A percentile compares a stretch with the other conserved stretches of the same genome.
Conservation (phyloP, 805 yeast genomes). For the Pichia californica region DNA sequence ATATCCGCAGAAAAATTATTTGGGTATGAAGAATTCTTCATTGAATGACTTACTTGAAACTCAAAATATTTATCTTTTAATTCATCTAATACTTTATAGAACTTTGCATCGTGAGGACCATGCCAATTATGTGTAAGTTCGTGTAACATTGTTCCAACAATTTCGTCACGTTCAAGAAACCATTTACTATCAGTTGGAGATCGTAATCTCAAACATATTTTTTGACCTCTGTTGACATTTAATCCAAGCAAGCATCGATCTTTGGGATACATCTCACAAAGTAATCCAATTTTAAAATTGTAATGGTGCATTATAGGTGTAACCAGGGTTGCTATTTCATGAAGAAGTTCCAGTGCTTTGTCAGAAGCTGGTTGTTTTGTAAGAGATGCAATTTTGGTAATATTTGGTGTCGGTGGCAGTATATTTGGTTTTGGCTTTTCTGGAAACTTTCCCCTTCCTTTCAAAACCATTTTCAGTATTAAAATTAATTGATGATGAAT, state of each 20-base stretch:
- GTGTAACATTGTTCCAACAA: slow-evolving; percentile 81
- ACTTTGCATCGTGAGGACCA: slow-evolving; percentile 76
- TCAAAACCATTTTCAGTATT: slow-evolving; percentile 24
- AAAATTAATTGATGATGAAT: too few species aligned
- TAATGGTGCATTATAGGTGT: slow-evolving; percentile 73
- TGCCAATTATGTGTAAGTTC: slow-evolving; percentile 74
- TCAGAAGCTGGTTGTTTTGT: slow-evolving; percentile 38
- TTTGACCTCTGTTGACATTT: slow-evolving; percentile 73
- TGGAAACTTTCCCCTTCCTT: slow-evolving; percentile 18
- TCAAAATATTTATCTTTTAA: slow-evolving; percentile 45
- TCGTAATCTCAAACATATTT: slow-evolving; percentile 67
- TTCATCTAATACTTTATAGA: slow-evolving; percentile 60
- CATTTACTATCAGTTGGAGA: slow-evolving; percentile 41
- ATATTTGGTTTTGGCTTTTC: slow-evolving; percentile 11
- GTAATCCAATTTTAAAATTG: slow-evolving; percentile 54
- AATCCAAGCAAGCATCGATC: slow-evolving; percentile 62
- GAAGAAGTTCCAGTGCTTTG: slow-evolving; percentile 52
- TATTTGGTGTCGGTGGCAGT: slow-evolving; percentile 29
- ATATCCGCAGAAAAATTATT: slow-evolving; percentile 22
- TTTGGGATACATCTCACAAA: slow-evolving; percentile 81
- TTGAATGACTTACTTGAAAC: slow-evolving; percentile 37
- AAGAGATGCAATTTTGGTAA: slow-evolving; percentile 38
- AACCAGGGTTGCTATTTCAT: slow-evolving; percentile 61
- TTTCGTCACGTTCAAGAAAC: slow-evolving; percentile 58
- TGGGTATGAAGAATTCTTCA: slow-evolving; percentile 40